Conservation (phyloP, 2,329 filamentous ascomycete genomes). For the Macrophomina pseudophaseolina region DNA sequence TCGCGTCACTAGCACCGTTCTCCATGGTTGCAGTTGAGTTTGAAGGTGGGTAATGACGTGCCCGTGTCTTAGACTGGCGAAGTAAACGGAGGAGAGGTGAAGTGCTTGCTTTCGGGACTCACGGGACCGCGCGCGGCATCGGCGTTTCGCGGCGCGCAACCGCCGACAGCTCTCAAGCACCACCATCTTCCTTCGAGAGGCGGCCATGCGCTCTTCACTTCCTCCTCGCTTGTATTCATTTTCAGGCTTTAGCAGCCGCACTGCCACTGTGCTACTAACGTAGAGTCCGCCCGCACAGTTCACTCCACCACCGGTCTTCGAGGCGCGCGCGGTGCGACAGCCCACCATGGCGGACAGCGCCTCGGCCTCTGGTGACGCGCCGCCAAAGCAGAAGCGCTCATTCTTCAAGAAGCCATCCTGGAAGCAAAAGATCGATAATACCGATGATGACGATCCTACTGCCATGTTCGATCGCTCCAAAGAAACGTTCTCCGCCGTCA, state of each 20-base stretch:
- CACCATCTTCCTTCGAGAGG: neutral
- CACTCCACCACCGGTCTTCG: neutral
- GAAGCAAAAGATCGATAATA: conserved; percentile 41
- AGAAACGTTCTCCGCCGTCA: conserved; percentile 43
- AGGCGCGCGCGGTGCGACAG: neutral
- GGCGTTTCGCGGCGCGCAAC: conserved; percentile 18
- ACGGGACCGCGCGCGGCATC: conserved; percentile 24
- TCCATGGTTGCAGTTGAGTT: conserved; percentile 64
- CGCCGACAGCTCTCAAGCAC: conserved; percentile 23
- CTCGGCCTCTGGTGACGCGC: conserved; percentile 15
- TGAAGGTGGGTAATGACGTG: neutral
- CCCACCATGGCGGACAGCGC: conserved; percentile 19
- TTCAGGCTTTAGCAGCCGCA: neutral
- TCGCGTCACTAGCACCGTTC: conserved; percentile 76
- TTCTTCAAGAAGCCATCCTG: conserved; percentile 63
- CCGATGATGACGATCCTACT: conserved; percentile 30
- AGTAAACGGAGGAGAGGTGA: neutral
- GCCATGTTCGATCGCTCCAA: conserved; percentile 53
- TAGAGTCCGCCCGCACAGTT: neutral
- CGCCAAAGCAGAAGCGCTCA: conserved; percentile 50
- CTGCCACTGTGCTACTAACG: neutral
- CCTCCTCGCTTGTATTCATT: neutral
- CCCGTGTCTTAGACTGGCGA: neutral
- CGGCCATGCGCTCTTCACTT: neutral
- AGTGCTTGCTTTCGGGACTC: conserved; percentile 4